Percentiles rank a stretch among this genome's conserved stretches.
These are phyloP conservation scores for Kluyveromyces nonfermentans DNA, from an alignment of 805 yeast genomes.

Conservation along the genomic window DNA sequence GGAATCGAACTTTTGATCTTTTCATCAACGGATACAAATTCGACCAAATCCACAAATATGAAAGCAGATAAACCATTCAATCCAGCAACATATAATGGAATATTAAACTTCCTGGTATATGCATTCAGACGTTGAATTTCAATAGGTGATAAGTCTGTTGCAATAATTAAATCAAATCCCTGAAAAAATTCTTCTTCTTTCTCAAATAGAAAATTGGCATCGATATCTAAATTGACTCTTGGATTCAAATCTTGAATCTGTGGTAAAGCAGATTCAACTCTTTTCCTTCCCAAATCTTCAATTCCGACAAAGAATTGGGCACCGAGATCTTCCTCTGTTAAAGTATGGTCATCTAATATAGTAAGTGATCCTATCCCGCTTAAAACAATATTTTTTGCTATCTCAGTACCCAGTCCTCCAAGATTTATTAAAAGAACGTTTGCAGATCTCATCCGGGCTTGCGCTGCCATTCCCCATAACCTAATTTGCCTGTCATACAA, in stretches of 20 bases:
- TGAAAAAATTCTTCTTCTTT: slow-evolving; percentile 34
- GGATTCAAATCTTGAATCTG: slow-evolving; percentile 70
- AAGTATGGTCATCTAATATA: slow-evolving; percentile 49
- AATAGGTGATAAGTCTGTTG: slow-evolving; percentile 46
- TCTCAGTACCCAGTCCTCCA: slow-evolving; percentile 73
- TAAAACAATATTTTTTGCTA: slow-evolving; percentile 72
- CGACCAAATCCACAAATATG: slow-evolving; percentile 67
- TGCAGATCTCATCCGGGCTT: slow-evolving; percentile 62
- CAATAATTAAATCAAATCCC: slow-evolving; percentile 62
- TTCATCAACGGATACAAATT: slow-evolving; percentile 47
- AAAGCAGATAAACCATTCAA: slow-evolving; percentile 78
- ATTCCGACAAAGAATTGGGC: slow-evolving; percentile 65
- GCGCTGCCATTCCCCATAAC: slow-evolving; percentile 94
- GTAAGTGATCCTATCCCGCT: slow-evolving; percentile 81
- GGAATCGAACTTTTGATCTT: slow-evolving; percentile 39
- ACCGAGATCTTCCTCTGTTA: slow-evolving; percentile 54
- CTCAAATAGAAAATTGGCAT: slow-evolving; percentile 23
- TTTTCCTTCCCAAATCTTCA: slow-evolving; percentile 43
- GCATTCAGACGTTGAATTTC: slow-evolving; percentile 43
- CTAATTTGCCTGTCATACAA: slow-evolving; percentile 91
- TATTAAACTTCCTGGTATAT: slow-evolving; percentile 43
- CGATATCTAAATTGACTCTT: slow-evolving; percentile 51
- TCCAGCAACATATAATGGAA: slow-evolving; percentile 62
- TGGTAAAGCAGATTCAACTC: slow-evolving; percentile 44
- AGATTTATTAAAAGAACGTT: slow-evolving; percentile 60